Base-by-base conservation (phyloP, 176 grass and related monocot genomes). In the Carex cristatella region DNA sequence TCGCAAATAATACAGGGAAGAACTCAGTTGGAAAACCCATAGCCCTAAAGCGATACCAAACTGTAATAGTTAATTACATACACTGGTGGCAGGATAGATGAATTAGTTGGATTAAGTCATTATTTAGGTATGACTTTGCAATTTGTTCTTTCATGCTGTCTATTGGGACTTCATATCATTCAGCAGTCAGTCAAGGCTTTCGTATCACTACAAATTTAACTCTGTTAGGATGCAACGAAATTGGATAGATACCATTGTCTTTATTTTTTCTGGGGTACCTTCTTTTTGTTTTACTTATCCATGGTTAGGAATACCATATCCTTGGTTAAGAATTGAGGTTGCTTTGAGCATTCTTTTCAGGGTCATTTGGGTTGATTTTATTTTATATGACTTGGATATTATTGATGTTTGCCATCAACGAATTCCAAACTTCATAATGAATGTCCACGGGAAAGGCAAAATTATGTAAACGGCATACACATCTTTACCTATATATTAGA, bases 21-120 rank as follows among this genome's bases (percentile, higher is more conserved):
- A 99, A 99, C 79, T 98, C 96, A 54, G 93, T 84, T 71, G 96
- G 96, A 83, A 99, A 99, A 85, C 96, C 96, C 88, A 99, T 95
- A 18, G 96, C 93, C 88, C 96, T 99, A 86, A 85, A 83, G 53
- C 1, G 2, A 79, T 58, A 79, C 49, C 74, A 79, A 79, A 35
- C 46, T 72, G 44, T 27, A 65, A 61, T 40, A 69, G 65, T 86
- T 80, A 79, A 79, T 58, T 57, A 32, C 51, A 79, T 19, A 78
- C 11, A 35, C 42, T 49, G 30, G 28, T 51, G 70, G n/a, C 27
- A 51, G 44, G 51, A 33, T 15, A 76, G 12, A 78, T 33, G 23
- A 32, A 54, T 56, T 56, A 32, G 49, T 16, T 11, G 5, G 5
- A 55, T 35, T 32, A 72, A 72, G 38, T 46, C 69, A 78, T 15